Base-by-base conservation (phyloP, 495 filamentous ascomycete genomes). In the Pyronema omphalodes region DNA sequence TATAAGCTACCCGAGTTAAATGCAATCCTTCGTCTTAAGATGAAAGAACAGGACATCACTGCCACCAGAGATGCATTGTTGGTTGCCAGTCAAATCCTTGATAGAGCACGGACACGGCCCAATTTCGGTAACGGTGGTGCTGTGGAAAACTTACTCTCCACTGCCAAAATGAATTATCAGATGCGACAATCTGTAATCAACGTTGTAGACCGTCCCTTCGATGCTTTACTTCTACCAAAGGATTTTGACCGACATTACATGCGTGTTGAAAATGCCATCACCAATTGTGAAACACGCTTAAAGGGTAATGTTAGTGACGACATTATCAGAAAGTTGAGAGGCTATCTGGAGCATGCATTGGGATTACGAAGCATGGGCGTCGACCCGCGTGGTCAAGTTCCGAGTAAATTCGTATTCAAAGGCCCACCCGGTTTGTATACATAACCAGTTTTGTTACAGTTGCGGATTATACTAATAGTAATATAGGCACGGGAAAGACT, bases 181-280 rank as follows among this genome's bases (percentile, higher is more conserved):
- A 63, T 64, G 29, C 69, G 39, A 0, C 35, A 73, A 18, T 69
- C 39, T 7, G 34, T 7, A n/a, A 9, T 47, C 9, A 8, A 7
- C 12, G 7, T 33, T 33, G 12, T 5, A 70, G 2, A 57, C 52
- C 18, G 55, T 52, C 14, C 43, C 45, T 3, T 37, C 36, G 29
- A 63, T 37, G 53, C 54, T 37, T 57, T 67, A 0, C 68, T 87
- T 1, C 75, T 81, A 34, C 72, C 82, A 0, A 54, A 66, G 7
- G 84, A 89, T 62, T 80, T 89, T 58, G 85, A 89, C 62, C 63
- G 67, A 34, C 68, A 88, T 3, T 84, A 73, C 57, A 71, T 82
- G 54, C 71, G 85, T 9, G 71, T 62, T 0, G 67, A 72, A 1
- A 62, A 66, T 5, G 71, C 73, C 0, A 66, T 66, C 3, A 75